Base-by-base conservation (phyloP, 257 asterid genomes). In the Gentiana dahurica region DNA sequence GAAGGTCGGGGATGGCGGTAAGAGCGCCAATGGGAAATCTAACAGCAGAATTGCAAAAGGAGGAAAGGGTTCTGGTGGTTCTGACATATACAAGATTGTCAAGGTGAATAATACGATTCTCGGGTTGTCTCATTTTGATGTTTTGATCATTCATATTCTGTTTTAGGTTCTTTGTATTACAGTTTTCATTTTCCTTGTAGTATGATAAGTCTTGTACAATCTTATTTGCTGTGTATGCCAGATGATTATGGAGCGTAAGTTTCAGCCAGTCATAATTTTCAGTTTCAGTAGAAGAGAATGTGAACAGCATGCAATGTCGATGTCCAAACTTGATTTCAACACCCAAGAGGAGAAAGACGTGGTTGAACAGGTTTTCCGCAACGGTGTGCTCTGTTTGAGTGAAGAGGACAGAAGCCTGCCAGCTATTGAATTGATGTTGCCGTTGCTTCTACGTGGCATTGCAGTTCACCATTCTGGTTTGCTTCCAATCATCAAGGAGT, bases 381-480 rank as follows among this genome's bases (percentile, higher is more conserved):
- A 76, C 79, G 97, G 88, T 54, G 76, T 91, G 55, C 78, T 68
- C 36, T 91, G 98, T 73, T 79, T 91, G 84, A 83, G 59, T 53
- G 93, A 91, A 77, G 98, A 91, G 73, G 98, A 91, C 75, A 81
- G 96, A 59, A 81, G 63, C 72, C 82, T 91, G 71, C 97, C 98
- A n/a, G 98, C 98, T 37, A 79, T 91, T 68, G 95, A 85, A 74
- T 63, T 81, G 55, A 91, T 91, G 98, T 70, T 91, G 77, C 98
- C 98, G 38, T 74, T 91, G 74, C 97, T 91, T 71, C 94, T 75
- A 78, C 79, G 97, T 67, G 98, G 98, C 63, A 81, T 91, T 75
- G 98, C 98, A 49, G 94, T 91, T 71, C 98, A 91, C 73, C 98
- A 91, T 81, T 91, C 98, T 52, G 98, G 98, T 53, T 80, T 91